These are phyloP conservation scores for Whalleya microplaca DNA, from an alignment of 2,329 filamentous ascomycete species.

Conservation along the genomic window DNA sequence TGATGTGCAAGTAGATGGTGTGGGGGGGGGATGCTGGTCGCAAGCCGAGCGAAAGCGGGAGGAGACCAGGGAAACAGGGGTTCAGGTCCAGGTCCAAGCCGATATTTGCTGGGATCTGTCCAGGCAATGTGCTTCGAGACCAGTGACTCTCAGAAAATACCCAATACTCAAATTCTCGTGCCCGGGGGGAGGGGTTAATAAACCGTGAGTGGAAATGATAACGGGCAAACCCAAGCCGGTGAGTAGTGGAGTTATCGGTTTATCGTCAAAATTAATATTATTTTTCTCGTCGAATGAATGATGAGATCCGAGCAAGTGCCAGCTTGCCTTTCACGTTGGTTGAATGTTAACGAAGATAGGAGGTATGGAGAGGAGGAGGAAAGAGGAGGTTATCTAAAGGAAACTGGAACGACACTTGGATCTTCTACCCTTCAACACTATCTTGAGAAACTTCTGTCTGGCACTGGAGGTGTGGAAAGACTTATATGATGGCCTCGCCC, in stretches of 20 bases:
- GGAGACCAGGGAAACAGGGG: conserved; percentile 39
- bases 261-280: conserved; percentile 45
- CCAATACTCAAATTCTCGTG: conserved; percentile 34
- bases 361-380: conserved; percentile 41
- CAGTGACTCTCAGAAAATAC: conserved; percentile 38
- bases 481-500: conserved; percentile 61
- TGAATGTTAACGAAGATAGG: conserved; percentile 33
- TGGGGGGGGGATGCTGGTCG: conserved; percentile 36
- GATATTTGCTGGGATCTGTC: conserved; percentile 38
- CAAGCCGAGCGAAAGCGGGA: conserved; percentile 49
- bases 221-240: conserved; percentile 29
- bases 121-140: conserved; percentile 37
- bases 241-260: conserved; percentile 24
- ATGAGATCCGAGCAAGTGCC: conserved; percentile 61
- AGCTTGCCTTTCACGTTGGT: conserved; percentile 56
- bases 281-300: conserved; percentile 51
- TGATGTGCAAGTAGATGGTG: conserved; percentile 39
- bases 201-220: conserved; percentile 31
- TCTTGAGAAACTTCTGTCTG: conserved; percentile 45
- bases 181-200: conserved; percentile 30
- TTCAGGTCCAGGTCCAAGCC: conserved; percentile 41
- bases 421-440: conserved; percentile 48
- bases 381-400: conserved; percentile 43
- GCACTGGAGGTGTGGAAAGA: conserved; percentile 51
- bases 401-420: conserved; percentile 57